A percentile compares a stretch with the other conserved stretches of the same genome.
phyloP scores from a whole-genome alignment of 116 monocot species.

The Cymodocea nodosa region DNA sequence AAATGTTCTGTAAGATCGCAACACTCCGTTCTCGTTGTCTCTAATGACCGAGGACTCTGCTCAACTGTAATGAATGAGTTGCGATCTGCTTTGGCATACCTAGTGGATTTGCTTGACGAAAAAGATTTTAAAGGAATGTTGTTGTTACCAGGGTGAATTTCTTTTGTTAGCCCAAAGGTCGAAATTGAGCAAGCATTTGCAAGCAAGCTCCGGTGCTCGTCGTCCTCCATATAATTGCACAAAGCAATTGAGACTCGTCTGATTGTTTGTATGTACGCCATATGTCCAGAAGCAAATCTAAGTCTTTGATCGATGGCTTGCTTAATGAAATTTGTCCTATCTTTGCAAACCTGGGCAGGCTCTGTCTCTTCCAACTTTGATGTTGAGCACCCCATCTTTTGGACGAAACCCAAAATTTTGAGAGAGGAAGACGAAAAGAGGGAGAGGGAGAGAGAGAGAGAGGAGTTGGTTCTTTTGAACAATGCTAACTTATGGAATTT shows the following conservation, averaged over 20 bases:
- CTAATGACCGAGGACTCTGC: constrained; percentile 28
- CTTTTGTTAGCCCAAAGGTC: constrained; percentile 42
- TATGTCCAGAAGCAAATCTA: constrained; percentile 45
- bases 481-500: background rate
- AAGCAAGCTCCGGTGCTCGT: constrained; percentile 34
- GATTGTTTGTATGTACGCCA: constrained; percentile 55
- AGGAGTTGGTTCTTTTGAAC: background rate
- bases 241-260: constrained; percentile 52
- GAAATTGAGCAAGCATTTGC: constrained; percentile 40
- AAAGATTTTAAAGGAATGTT: constrained; percentile 28
- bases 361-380: constrained; percentile 67
- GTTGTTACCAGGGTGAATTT: constrained; percentile 29
- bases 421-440: background rate
- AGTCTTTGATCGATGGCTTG: constrained; percentile 57
- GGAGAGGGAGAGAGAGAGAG: background rate
- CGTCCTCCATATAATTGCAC: constrained; percentile 31
- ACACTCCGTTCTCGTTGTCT: constrained; percentile 41
- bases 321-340: constrained; percentile 64
- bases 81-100: constrained; percentile 22
- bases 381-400: constrained; percentile 72
- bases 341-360: constrained; percentile 58
- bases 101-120: constrained; percentile 18
- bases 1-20: constrained; percentile 33
- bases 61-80: constrained; percentile 39
- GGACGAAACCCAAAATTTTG: background rate